phyloP scores from a whole-genome alignment of 345 rosid genomes.

The Stellera chamaejasme region DNA sequence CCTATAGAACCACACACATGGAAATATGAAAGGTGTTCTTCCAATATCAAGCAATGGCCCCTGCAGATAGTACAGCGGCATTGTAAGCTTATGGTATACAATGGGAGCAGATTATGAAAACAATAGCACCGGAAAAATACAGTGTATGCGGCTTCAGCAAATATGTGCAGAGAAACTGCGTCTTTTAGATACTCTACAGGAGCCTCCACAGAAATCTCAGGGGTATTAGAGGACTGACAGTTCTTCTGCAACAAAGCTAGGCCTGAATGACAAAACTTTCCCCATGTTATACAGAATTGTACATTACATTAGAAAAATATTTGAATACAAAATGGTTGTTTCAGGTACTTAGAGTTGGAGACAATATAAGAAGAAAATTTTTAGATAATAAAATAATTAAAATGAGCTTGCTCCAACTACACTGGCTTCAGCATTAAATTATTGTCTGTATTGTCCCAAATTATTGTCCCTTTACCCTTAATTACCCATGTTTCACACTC shows the following conservation, averaged over 20 bases:
- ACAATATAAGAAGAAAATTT: background rate
- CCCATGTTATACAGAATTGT: background rate
- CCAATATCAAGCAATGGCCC: slow-evolving; percentile 92
- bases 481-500: too few species aligned
- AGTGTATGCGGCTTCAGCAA: slow-evolving; percentile 96
- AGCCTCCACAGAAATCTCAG: slow-evolving; percentile 47
- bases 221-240: slow-evolving; percentile 24
- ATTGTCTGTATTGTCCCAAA: too few species aligned
- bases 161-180: slow-evolving; percentile 61
- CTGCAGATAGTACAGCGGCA: slow-evolving; percentile 30
- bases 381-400: too few species aligned
- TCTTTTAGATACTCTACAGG: slow-evolving; percentile 49
- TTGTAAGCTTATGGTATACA: slow-evolving; percentile 4
- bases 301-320: too few species aligned
- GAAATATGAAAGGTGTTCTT: slow-evolving; percentile 69
- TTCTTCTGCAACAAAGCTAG: slow-evolving; percentile 77
- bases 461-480: too few species aligned
- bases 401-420: too few species aligned
- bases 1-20: slow-evolving; percentile 79
- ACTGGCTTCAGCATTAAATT: too few species aligned
- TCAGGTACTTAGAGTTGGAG: background rate
- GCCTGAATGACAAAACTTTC: slow-evolving; percentile 35
- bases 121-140: slow-evolving; percentile 23
- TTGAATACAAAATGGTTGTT: background rate
- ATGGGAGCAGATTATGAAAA: background rate